Evolutionary conservation across 2,329 filamentous ascomycete genomes (phyloP), one percentile per base, ranked within the genome.

Genomic region (Zelopaecilomyces penicillatus): DNA sequence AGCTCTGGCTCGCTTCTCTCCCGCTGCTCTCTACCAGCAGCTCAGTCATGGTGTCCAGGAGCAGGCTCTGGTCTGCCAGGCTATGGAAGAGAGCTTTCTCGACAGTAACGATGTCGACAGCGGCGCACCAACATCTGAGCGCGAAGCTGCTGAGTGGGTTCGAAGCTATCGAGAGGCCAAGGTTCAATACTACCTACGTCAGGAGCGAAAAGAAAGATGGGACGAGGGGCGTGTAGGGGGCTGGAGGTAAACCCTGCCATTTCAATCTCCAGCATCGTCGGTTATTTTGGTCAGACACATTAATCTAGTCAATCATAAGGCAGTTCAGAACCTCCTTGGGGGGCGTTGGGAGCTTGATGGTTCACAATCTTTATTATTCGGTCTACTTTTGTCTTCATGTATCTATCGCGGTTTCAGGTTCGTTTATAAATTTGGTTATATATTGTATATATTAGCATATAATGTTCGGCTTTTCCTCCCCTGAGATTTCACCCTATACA

Each of bases 171-270:
- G 88, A 54, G 89, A 91, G 54, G 86, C 85, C 7, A 86, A 83
- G 60, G 85, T 85, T 54, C 69, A 85, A 46, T 83, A 83, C 50
- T 94, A 93, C 58, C 70, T 90, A 43, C 75, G 93, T 46, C 81
- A 83, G 58, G 93, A 97, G 69, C 78, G 87, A 53, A 95, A 90
- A 65, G 85, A 89, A 57, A 76, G 93, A 55, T 97, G 93, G 93
- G 93, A 97, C 62, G 91, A 97, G 66, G 89, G 91, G 27, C 75
- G 91, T 53, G 91, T 97, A 31, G 91, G 91, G 8, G 93, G 93
- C 1, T 97, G 93, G 93, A 78, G 91, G 58, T 91, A 70, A 80
- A 27, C 28, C 37, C 27, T 31, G 12, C 19, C 12, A 31, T 12
- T 29, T 19, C 29, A 40, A 31, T 40, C 38, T 5, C 19, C n/a